Evolutionary conservation across 352 stramenopile genomes (phyloP), one percentile per base, ranked within the genome.

Genomic region (Plasmopara muralis): DNA sequence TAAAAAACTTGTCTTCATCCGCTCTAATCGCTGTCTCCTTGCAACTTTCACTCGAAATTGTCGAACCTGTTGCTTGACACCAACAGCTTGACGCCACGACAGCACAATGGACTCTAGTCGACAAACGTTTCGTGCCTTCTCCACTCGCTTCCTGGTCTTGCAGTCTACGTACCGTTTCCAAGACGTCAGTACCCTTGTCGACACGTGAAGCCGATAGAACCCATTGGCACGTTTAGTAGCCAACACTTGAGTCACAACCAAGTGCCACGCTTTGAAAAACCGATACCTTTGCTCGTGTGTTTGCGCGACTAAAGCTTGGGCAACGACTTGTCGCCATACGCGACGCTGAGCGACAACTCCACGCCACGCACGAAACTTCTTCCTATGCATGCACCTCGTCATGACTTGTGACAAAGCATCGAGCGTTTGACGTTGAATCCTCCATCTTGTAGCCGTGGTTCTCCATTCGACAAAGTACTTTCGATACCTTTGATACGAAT

Each of bases 161-260:
- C 85, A 57, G 6, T 77, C 18, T 5, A 89, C 47, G 16, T 68
- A 73, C 18, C 66, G 50, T 7, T 58, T 68, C 77, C 77, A 87
- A 35, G 0, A 1, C 7, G 10, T 35, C 10, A 35, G 10, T 12
- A 35, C 31, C 10, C 10, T 35, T 5, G 31, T 35, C 10, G 4
- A 35, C 31, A 35, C 10, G 6, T 35, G 2, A 12, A 35, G 7
- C 6, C 7, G 6, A 12, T 35, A 35, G 10, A 35, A 35, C 1
- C 10, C 31, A 35, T 35, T 2, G 2, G 31, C 31, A 12, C 6
- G 7, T 35, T 35, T 8, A 6, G 31, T 35, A 12, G 6, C 7
- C 6, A 12, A 5, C 7, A 35, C 10, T 12, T 35, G 31, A 12
- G 10, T 35, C 31, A 35, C 10, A 1, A 35, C 6, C 6, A 12